Evolutionary conservation across 805 yeast species (phyloP).

Genomic region (Hanseniaspora occidentalis): DNA sequence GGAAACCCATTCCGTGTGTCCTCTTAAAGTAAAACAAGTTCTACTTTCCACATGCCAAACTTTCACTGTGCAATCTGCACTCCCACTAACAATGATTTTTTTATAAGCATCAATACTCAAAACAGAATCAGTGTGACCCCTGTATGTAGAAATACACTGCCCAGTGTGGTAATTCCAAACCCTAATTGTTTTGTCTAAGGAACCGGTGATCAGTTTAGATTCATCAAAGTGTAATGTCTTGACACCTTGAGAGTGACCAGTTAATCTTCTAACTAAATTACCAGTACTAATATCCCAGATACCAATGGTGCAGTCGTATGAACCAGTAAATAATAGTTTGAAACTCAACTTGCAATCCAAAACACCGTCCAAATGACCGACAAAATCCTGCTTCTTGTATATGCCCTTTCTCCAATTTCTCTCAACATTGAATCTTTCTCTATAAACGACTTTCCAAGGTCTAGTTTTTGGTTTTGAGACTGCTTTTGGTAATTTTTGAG

Average conservation of each 20-base stretch:
- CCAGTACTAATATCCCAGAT: slow-evolving; percentile 89
- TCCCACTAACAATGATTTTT: slow-evolving; percentile 81
- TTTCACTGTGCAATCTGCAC: slow-evolving; percentile 84
- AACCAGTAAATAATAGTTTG: slow-evolving; percentile 74
- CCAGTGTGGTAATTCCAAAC: slow-evolving; percentile 97
- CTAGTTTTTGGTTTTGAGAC: slow-evolving; percentile 36
- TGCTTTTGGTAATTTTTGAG: not conserved
- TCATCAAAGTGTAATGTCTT: slow-evolving; percentile 76
- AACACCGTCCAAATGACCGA: slow-evolving; percentile 84
- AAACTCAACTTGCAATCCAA: slow-evolving; percentile 77
- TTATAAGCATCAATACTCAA: slow-evolving; percentile 69
- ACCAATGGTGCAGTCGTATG: slow-evolving; percentile 80
- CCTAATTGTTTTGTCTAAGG: slow-evolving; percentile 79
- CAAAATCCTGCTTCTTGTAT: slow-evolving; percentile 48
- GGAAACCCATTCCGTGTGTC: slow-evolving; percentile 88
- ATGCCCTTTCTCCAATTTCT: slow-evolving; percentile 88
- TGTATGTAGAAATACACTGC: slow-evolving; percentile 82
- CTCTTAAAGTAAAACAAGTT: slow-evolving; percentile 84
- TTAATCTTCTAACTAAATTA: slow-evolving; percentile 57
- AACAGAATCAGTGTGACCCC: slow-evolving; percentile 85
- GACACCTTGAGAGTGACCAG: slow-evolving; percentile 86
- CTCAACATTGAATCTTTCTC: slow-evolving; percentile 84
- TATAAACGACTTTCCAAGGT: slow-evolving; percentile 93
- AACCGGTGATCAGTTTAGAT: slow-evolving; percentile 83
- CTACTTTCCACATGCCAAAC: slow-evolving; percentile 95